Evolutionary conservation across 768 basidiomycete genomes (phyloP), one percentile per base, ranked within the genome.

Genomic region (Kwoniella mangroviensis): DNA sequence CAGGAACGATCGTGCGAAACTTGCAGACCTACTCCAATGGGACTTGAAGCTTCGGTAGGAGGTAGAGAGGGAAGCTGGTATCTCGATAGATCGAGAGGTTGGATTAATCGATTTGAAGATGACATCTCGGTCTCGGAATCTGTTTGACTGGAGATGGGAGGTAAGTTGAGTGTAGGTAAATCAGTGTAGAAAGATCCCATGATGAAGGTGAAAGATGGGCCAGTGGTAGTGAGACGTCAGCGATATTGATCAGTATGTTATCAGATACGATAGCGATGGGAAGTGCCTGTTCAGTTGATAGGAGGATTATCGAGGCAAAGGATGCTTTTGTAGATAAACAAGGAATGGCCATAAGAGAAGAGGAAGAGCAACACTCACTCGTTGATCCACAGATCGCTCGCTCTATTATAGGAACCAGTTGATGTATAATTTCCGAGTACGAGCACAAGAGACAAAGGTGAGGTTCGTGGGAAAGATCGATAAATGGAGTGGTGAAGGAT

Each of bases 31-130:
- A 34, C 34, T 58, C 40, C 26, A 7, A 58, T 21, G 2, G 56
- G 56, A 34, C 28, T 41, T 41, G 58, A 24, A 21, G n/a, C 19
- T 42, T 60, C 58, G 7, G 52, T 21, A 13, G 54, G 22, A 12
- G 40, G 53, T 26, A 56, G 41, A 1, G 52, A 55, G 34, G 63
- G 63, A 22, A 42, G 40, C 4, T 55, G 63, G 28, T 65, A 56
- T 15, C 63, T 52, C 6, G 53, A 42, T 5, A 56, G 40, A 42
- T 65, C 63, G 21, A 65, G 22, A 10, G 63, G 54, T 43, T 65
- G 63, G 40, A 55, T 43, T 4, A 56, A 43, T n/a, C 53, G 52
- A 1, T 56, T 17, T 49, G 45, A 42, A 42, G 53, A 40, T 4
- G 9, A 15, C 53, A 55, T 65, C n/a, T 65, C 53, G 28, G 40